phyloP scores from a whole-genome alignment of 2,329 filamentous ascomycete genomes.

The Aureobasidium vineae region DNA sequence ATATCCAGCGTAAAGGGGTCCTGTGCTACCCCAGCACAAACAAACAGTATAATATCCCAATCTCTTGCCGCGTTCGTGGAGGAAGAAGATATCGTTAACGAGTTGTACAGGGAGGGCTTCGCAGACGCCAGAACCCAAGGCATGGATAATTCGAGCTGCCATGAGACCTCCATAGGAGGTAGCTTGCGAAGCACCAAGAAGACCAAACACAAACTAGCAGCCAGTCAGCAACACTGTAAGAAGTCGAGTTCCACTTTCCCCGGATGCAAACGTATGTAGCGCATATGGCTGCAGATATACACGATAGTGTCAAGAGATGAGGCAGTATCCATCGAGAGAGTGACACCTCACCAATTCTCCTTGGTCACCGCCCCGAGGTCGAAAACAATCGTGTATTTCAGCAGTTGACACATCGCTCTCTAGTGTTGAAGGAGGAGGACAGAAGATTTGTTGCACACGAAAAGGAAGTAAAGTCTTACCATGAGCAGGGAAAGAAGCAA shows the following conservation, averaged over 20 bases:
- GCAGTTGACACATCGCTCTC: too few species aligned
- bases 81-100: conserved; percentile 51
- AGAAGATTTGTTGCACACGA: too few species aligned
- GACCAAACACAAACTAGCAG: conserved; percentile 41
- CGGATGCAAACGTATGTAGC: too few species aligned
- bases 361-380: too few species aligned
- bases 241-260: too few species aligned
- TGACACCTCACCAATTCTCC: too few species aligned
- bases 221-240: neutral
- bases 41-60: conserved; percentile 61
- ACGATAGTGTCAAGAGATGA: too few species aligned
- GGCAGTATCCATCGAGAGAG: too few species aligned
- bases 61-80: conserved; percentile 50
- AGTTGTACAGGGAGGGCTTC: conserved; percentile 50
- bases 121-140: conserved; percentile 48
- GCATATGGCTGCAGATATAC: too few species aligned
- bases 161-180: conserved; percentile 45
- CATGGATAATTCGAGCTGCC: conserved; percentile 45
- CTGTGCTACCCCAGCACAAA: conserved; percentile 56
- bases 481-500: conserved; percentile 45
- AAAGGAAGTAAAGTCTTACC: neutral
- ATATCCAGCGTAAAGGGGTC: conserved; percentile 59
- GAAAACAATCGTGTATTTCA: too few species aligned
- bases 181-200: conserved; percentile 46
- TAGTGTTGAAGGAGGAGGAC: too few species aligned